A percentile compares a stretch with the other conserved stretches of the same genome.
Conservation (phyloP, 805 yeast genomes). For the Helenozyma rhizophorensis region DNA sequence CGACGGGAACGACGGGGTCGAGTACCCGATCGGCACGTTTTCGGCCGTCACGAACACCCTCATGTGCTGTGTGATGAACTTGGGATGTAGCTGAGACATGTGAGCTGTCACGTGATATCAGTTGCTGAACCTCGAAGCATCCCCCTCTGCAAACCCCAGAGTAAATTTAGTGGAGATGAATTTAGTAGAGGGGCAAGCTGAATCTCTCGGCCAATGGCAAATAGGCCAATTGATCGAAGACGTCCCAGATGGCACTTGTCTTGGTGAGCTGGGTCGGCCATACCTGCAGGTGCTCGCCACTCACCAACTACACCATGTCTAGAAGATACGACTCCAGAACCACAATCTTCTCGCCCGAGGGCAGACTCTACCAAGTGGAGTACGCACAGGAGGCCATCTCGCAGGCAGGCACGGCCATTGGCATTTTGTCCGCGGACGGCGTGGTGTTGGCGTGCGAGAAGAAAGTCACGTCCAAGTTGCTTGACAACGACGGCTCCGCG, state of each 20-base stretch:
- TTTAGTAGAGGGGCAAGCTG: no score
- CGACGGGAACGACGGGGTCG: conserved; percentile 76
- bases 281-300: no score
- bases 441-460: conserved; percentile 96
- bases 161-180: no score
- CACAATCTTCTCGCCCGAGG: conserved; percentile 98
- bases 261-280: no score
- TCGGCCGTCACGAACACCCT: conserved; percentile 36
- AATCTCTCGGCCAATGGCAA: no score
- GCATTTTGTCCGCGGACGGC: conserved; percentile 74
- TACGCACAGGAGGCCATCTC: conserved; percentile 91
- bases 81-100: no score
- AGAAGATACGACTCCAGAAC: conserved; percentile 99
- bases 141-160: no score
- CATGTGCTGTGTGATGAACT: conserved; percentile 17
- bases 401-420: conserved; percentile 80
- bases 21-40: conserved; percentile 76
- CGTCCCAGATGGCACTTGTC: no score
- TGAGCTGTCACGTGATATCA: no score
- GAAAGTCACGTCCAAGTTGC: conserved; percentile 85
- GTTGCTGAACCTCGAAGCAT: no score
- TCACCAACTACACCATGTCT: conserved; percentile 44
- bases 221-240: no score
- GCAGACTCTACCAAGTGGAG: conserved; percentile 94
- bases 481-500: conserved; percentile 90